Evolutionary conservation across 192 early-diverging fungal genomes (phyloP), one percentile per base, ranked within the genome.

Genomic region (Linnemannia elongata): DNA sequence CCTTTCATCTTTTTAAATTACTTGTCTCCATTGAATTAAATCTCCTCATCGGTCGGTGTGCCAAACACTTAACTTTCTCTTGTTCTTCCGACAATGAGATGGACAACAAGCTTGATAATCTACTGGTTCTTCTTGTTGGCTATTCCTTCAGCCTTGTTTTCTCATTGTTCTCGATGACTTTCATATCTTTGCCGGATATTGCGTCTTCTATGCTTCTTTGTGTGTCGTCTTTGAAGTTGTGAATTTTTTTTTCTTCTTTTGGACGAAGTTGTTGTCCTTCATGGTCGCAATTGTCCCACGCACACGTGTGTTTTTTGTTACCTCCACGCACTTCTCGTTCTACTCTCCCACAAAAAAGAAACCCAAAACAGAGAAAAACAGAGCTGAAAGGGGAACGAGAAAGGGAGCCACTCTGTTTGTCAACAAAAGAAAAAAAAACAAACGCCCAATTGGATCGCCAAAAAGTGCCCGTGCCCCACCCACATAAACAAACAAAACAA

Each of bases 11-110:
- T 49, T 66, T 66, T 66, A 9, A 66, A 13, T 33, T 66, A 35
- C 60, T 30, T 66, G 33, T 12, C 9, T 18, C 39, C 36, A 22
- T 36, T 72, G 70, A 41, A n/a, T 42, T 42, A 39, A 72, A 72
- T 66, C 70, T 38, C 38, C 69, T 70, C 70, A 41, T 41, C 36
- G 7, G 22, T 72, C 41, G 35, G 70, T 42, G 35, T 38, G 38
- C 39, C 22, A 41, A 38, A 41, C 30, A 38, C 13, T 12, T 52
- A 18, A 17, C 5, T 17, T 18, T 52, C n/a, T 52, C 49, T 52
- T 52, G 49, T 52, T 70, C 70, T n/a, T 72, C 41, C 70, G 35
- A 42, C 24, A 72, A n/a, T 22, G n/a, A 72, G 60, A 66, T 66
- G 7, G 60, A 66, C 60, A 66, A 15, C 30, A 15, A 30, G 6